These are phyloP conservation scores for Plasmodium vivax DNA, from an alignment of 169 alveolate species.

Conservation along the genomic window DNA sequence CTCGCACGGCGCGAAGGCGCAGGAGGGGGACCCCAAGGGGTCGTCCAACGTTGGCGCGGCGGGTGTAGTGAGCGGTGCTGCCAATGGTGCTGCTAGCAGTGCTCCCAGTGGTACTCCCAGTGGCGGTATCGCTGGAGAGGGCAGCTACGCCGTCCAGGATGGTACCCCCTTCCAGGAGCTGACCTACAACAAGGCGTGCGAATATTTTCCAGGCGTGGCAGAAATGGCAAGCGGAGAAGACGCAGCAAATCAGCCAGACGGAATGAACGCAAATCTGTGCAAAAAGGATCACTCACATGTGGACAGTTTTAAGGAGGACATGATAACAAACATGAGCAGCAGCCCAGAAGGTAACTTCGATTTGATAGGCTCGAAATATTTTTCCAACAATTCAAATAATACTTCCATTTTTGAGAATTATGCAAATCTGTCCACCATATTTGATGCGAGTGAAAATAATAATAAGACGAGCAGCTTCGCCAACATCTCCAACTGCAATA, in stretches of 20 bases:
- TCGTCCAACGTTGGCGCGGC: background rate
- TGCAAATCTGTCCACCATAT: constrained; percentile 27
- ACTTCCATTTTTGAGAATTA: constrained; percentile 36
- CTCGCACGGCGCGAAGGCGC: background rate
- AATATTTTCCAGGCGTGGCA: constrained; percentile 25
- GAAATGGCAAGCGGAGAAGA: background rate
- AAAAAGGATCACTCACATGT: constrained; percentile 2
- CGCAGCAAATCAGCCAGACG: background rate
- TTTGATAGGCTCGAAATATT: constrained; percentile 24
- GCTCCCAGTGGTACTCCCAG: background rate
- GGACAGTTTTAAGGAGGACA: constrained; percentile 1
- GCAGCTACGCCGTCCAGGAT: background rate
- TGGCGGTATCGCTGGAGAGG: background rate
- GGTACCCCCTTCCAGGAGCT: background rate
- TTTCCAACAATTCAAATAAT: constrained; percentile 54
- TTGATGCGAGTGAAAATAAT: constrained; percentile 30
- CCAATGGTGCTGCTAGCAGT: too few relatives aligned
- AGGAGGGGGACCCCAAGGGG: background rate
- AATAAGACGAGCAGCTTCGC: constrained; percentile 7
- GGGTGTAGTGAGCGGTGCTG: background rate
- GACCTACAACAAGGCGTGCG: constrained; percentile 44
- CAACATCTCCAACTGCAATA: constrained; percentile 26
- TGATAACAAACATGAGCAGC: background rate
- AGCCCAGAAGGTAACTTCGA: constrained; percentile 12
- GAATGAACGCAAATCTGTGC: background rate